Percentiles rank a stretch among this genome's conserved stretches.
These are phyloP conservation scores for Gillenia trifoliata DNA, from an alignment of 306 rosid genomes.

Conservation along the genomic window DNA sequence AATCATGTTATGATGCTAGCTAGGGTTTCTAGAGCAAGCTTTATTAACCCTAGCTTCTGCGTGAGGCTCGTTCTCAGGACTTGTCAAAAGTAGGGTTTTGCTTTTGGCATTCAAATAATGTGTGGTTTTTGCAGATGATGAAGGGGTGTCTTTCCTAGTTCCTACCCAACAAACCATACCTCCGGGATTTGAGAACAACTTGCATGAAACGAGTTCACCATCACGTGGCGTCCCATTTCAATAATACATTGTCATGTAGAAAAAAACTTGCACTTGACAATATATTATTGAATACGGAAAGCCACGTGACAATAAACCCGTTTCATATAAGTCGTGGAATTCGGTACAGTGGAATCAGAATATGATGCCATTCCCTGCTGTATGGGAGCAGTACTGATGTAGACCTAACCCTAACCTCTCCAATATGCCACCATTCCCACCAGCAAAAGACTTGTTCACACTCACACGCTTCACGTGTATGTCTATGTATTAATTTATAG, in stretches of 20 bases:
- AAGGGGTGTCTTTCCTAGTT: neutral
- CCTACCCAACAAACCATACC: neutral
- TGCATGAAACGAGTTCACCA: too few relatives aligned
- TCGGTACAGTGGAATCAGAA: neutral
- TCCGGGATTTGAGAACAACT: neutral
- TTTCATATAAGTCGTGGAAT: too few relatives aligned
- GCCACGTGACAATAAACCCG: too few relatives aligned
- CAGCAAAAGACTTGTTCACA: neutral
- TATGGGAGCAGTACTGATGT: neutral
- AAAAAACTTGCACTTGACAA: too few relatives aligned
- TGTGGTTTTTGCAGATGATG: neutral
- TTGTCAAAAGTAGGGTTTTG: neutral
- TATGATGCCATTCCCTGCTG: constrained; percentile 1
- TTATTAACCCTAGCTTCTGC: neutral
- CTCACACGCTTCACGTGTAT: neutral
- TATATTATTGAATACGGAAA: too few relatives aligned
- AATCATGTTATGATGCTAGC: neutral
- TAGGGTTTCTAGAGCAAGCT: neutral
- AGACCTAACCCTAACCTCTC: neutral
- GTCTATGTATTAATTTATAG: too few relatives aligned
- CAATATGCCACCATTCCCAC: neutral
- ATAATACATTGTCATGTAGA: too few relatives aligned
- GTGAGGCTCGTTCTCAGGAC: neutral
- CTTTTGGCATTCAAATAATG: neutral
- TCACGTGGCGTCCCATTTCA: too few relatives aligned